These are phyloP conservation scores for Xenoacremonium recifei DNA, from an alignment of 2,329 filamentous ascomycete species.

Conservation along the genomic window DNA sequence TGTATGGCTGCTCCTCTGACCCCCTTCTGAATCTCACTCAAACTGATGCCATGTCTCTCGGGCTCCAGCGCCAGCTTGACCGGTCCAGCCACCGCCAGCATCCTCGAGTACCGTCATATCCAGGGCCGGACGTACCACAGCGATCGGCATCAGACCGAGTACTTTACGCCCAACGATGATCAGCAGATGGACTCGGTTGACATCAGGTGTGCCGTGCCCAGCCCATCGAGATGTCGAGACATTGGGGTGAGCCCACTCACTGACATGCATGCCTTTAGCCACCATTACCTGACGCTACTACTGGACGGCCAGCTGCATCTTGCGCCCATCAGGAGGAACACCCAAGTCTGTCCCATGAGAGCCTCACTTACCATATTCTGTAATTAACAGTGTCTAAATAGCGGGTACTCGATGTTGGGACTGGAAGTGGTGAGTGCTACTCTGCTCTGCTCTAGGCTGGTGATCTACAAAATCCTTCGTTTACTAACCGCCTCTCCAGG, in stretches of 20 bases:
- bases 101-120: conserved; percentile 21
- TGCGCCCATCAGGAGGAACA: conserved; percentile 16
- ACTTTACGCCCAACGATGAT: conserved; percentile 24
- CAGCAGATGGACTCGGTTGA: conserved; percentile 23
- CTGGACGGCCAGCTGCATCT: conserved; percentile 19
- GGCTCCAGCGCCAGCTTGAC: conserved; percentile 24
- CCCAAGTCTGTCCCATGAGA: conserved; percentile 11
- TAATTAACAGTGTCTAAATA: conserved; percentile 5
- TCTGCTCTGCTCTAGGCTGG: conserved; percentile 10
- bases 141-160: conserved; percentile 19
- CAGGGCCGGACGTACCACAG: conserved; percentile 23
- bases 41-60: not conserved
- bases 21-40: not conserved
- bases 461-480: not conserved
- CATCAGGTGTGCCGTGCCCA: conserved; percentile 14
- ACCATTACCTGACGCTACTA: conserved; percentile 22
- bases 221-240: too few species aligned
- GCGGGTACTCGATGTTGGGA: conserved; percentile 23
- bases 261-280: conserved; percentile 10
- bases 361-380: not conserved
- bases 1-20: conserved; percentile 10
- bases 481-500: conserved; percentile 3
- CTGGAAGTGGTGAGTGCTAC: conserved; percentile 9
- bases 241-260: not conserved
- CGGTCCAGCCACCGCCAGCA: conserved; percentile 20